These are phyloP conservation scores for Gaeumannomyces sp. DNA, from an alignment of 2,329 filamentous ascomycete genomes.

Conservation along the genomic window DNA sequence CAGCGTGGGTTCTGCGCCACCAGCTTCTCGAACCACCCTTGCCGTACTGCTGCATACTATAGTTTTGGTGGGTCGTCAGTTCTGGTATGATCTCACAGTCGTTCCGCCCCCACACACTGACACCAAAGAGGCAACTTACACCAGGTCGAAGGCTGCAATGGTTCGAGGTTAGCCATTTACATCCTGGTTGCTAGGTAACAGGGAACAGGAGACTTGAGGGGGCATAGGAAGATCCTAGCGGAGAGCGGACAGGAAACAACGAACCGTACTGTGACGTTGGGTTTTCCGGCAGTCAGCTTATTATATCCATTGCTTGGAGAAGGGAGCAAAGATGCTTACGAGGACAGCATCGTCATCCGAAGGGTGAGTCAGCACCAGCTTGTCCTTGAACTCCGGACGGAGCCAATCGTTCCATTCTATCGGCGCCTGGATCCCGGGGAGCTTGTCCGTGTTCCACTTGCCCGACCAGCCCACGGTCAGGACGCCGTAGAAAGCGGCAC, in stretches of 20 bases:
- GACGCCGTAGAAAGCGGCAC: conserved; percentile 36
- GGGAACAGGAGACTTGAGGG: no score
- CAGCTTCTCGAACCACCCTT: conserved; percentile 39
- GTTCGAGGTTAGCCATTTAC: no score
- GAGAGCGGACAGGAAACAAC: no score
- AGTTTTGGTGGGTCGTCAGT: neutral
- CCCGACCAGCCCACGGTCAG: conserved; percentile 33
- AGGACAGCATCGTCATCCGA: conserved; percentile 51
- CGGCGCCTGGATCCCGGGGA: conserved; percentile 26
- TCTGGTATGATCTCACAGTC: neutral
- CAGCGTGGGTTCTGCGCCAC: conserved; percentile 43
- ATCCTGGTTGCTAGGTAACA: no score
- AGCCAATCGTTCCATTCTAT: conserved; percentile 37
- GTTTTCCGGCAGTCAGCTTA: conserved; percentile 18
- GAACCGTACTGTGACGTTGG: no score
- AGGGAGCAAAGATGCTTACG: neutral
- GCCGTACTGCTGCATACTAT: conserved; percentile 35
- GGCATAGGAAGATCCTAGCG: no score
- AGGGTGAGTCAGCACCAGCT: conserved; percentile 48
- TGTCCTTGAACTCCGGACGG: conserved; percentile 45
- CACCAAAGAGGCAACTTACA: neutral
- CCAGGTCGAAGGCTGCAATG: no score
- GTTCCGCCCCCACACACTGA: neutral
- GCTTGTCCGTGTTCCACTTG: conserved; percentile 30
- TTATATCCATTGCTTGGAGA: no score